phyloP scores from a whole-genome alignment of 805 yeast genomes.

The Candida sithepensis region DNA sequence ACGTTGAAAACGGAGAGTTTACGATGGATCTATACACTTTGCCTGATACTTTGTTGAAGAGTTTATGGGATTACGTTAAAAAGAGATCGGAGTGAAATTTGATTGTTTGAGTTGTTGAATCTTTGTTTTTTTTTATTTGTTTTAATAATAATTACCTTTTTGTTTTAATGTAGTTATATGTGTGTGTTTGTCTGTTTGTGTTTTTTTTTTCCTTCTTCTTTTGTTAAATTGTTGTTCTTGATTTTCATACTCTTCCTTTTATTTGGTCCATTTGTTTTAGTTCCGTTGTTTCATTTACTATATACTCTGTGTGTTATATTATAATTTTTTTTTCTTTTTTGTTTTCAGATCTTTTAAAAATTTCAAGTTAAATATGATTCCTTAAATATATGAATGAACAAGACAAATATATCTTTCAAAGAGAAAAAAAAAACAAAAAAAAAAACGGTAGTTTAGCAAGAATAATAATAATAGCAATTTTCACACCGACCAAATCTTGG shows the following conservation, averaged over 20 bases:
- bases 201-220: background rate
- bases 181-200: background rate
- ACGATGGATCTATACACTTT: slow-evolving; percentile 92
- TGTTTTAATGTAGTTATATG: too few relatives aligned
- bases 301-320: background rate
- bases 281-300: background rate
- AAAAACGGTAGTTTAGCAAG: background rate
- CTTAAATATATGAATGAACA: background rate
- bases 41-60: slow-evolving; percentile 86
- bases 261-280: background rate
- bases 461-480: background rate
- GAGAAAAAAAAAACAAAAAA: background rate
- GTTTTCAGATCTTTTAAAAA: too few relatives aligned
- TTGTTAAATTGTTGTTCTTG: background rate
- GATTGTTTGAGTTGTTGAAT: background rate
- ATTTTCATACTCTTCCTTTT: background rate
- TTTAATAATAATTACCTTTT: background rate
- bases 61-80: slow-evolving; percentile 92
- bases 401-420: background rate
- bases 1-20: slow-evolving; percentile 95
- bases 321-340: too few relatives aligned
- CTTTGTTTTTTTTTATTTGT: background rate
- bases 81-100: slow-evolving; percentile 43
- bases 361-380: background rate
- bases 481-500: slow-evolving; percentile 55